A percentile compares a stretch with the other conserved stretches of the same genome.
These are phyloP conservation scores for Phytophthora ramorum DNA, from an alignment of 352 stramenopile genomes.

Conservation along the genomic window DNA sequence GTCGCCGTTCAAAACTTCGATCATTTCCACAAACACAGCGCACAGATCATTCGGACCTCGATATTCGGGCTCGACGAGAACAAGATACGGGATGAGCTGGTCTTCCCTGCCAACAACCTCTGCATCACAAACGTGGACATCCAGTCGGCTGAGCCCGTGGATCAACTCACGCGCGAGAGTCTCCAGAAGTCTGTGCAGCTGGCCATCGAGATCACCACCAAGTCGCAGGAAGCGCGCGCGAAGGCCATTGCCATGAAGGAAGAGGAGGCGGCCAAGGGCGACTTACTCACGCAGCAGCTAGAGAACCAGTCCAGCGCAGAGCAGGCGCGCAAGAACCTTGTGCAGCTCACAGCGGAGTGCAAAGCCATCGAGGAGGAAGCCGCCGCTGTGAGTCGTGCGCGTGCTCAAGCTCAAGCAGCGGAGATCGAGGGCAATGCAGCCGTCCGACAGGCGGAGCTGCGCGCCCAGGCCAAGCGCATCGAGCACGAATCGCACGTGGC, in stretches of 20 bases:
- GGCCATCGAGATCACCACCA: constrained; percentile 88
- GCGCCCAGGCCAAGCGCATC: constrained; percentile 69
- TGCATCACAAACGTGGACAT: constrained; percentile 88
- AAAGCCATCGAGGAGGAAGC: constrained; percentile 73
- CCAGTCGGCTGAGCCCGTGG: constrained; percentile 79
- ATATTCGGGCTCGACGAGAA: constrained; percentile 76
- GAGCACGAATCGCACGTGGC: constrained; percentile 68
- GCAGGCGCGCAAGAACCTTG: constrained; percentile 76
- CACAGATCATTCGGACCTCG: constrained; percentile 78
- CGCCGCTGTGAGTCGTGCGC: constrained; percentile 64
- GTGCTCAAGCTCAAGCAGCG: constrained; percentile 65
- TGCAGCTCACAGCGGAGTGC: constrained; percentile 78
- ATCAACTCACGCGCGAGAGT: constrained; percentile 74
- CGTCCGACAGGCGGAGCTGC: constrained; percentile 75
- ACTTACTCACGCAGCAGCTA: constrained; percentile 76
- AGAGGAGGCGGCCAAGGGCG: constrained; percentile 79
- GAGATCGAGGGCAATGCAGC: constrained; percentile 78
- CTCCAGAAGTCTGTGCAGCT: constrained; percentile 85
- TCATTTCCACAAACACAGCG: constrained; percentile 87
- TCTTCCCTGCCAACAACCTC: constrained; percentile 80
- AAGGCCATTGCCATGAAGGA: constrained; percentile 85
- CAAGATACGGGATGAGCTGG: constrained; percentile 59
- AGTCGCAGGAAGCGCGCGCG: constrained; percentile 80
- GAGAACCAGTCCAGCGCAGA: constrained; percentile 82
- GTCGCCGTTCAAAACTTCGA: constrained; percentile 81